phyloP scores from a whole-genome alignment of 1,284 basidiomycete species.

The Ceratobasidium papillatum region DNA sequence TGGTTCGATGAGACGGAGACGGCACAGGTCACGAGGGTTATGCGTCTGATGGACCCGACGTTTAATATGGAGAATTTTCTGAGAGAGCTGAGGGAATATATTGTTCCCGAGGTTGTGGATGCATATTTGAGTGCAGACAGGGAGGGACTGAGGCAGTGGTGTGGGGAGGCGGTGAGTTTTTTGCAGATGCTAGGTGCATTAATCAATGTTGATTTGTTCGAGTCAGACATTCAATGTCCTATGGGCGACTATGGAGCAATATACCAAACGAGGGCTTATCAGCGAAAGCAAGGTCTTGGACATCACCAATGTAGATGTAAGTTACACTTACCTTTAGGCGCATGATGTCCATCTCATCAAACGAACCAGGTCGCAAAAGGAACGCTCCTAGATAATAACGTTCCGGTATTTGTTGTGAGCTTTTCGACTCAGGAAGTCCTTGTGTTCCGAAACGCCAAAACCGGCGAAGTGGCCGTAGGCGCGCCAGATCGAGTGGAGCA shows the following conservation, averaged over 20 bases:
- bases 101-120: conserved; percentile 97
- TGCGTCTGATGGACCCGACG: conserved; percentile 86
- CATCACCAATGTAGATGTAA: conserved; percentile 92
- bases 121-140: conserved; percentile 91
- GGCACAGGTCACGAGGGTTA: conserved; percentile 87
- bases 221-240: conserved; percentile 91
- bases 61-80: conserved; percentile 91
- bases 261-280: conserved; percentile 87
- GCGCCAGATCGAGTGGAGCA: conserved; percentile 91
- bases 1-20: conserved; percentile 99
- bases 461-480: conserved; percentile 85
- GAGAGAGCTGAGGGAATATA: conserved; percentile 93
- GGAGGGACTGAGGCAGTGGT: conserved; percentile 89
- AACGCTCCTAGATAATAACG: conserved; percentile 87
- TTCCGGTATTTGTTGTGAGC: conserved; percentile 93
- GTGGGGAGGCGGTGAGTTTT: conserved; percentile 88
- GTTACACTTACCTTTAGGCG: conserved; percentile 49
- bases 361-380: conserved; percentile 70
- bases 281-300: conserved; percentile 93
- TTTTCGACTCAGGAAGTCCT: conserved; percentile 96
- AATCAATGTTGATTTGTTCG: background rate
- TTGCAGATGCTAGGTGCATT: background rate
- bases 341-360: conserved; percentile 15
- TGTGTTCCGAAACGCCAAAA: conserved; percentile 89
- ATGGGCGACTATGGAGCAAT: conserved; percentile 97